phyloP scores from a whole-genome alignment of 1,284 basidiomycete species.

The Rhodotorula sp. region DNA sequence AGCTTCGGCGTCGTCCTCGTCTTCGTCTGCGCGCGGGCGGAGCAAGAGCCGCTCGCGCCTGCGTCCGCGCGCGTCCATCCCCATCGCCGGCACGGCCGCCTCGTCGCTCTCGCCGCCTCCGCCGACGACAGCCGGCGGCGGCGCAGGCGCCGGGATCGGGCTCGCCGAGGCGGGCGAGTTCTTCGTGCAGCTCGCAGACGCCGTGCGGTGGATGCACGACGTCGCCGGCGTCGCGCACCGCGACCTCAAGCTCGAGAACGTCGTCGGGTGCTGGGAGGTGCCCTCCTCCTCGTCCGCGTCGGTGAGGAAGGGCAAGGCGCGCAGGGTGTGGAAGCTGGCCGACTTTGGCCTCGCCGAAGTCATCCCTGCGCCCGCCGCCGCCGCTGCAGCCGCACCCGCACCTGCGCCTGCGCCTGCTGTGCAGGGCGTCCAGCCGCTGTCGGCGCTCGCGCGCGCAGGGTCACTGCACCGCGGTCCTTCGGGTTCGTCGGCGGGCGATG shows the following conservation, averaged over 20 bases:
- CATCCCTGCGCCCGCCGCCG: conserved; percentile 5
- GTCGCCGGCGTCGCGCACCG: conserved; percentile 76
- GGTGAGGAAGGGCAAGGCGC: not conserved
- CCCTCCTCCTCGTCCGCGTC: not conserved
- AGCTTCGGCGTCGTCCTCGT: not conserved
- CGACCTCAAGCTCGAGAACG: conserved; percentile 96
- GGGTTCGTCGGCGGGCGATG: not conserved
- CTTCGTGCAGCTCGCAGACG: conserved; percentile 85
- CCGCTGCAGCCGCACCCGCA: not conserved
- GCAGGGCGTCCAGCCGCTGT: conserved; percentile 14
- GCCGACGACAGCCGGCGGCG: not conserved
- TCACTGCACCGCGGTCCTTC: conserved; percentile 42
- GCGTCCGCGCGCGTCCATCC: conserved; percentile 3
- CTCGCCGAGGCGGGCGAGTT: conserved; percentile 69
- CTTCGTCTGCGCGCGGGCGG: not conserved
- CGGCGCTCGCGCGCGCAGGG: conserved; percentile 39
- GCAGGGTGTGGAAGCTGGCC: conserved; percentile 54
- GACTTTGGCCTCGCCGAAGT: conserved; percentile 75
- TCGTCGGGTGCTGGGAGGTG: conserved; percentile 61
- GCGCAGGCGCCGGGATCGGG: conserved; percentile 24
- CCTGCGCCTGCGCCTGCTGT: not conserved
- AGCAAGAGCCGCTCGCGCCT: not conserved
- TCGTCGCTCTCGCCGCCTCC: conserved; percentile 3
- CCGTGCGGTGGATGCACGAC: conserved; percentile 81
- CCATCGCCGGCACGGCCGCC: conserved; percentile 7